Evolutionary conservation across 108 stramenopile genomes (phyloP), one percentile per base, ranked within the genome.

Genomic region (Cyclotella cryptica): DNA sequence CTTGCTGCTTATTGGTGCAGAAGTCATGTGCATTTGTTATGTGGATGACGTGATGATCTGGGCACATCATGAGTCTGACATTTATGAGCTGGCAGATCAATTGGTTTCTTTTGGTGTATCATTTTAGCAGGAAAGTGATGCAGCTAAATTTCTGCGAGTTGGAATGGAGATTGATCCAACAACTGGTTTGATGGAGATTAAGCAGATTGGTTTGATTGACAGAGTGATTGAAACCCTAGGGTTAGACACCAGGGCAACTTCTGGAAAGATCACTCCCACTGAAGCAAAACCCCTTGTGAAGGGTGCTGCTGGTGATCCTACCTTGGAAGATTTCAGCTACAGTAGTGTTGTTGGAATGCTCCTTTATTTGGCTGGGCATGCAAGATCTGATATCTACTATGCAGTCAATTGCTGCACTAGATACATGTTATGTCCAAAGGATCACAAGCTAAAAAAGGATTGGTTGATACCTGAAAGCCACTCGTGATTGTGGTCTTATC

Each of bases 1-100:
- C 35, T 35, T 2, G 4, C 35, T 58, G 57, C 24, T 58, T 42
- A 28, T 81, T 42, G 18, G 43, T 22, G 30, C n/a, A 13, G 65
- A 54, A 19, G 58, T 17, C 19, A 44, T 5, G 15, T 19, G 24
- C 6, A 60, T 40, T 6, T 18, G 19, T 2, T 69, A 35, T 35
- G 46, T 69, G 14, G 67, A 49, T 47, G 83, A 84, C 49, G 46
- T 67, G 12, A 30, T 84, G 0, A 69, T 84, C 40, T 84, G 61
- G 52, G 69, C 77, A 17, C 13, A 3, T 21, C 52, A 76, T 17
- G 71, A 54, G 51, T 22, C 15, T 29, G 5, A 59, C 35, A 60
- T 72, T 35, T 3, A 27, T 27, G 57, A 27, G 13, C 14, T 58
- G 22, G 22, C 3, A 4, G 14, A 22, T 14, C 6, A 58, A 22